These are phyloP conservation scores for Quercus suber DNA, from an alignment of 306 rosid species.

Conservation along the genomic window DNA sequence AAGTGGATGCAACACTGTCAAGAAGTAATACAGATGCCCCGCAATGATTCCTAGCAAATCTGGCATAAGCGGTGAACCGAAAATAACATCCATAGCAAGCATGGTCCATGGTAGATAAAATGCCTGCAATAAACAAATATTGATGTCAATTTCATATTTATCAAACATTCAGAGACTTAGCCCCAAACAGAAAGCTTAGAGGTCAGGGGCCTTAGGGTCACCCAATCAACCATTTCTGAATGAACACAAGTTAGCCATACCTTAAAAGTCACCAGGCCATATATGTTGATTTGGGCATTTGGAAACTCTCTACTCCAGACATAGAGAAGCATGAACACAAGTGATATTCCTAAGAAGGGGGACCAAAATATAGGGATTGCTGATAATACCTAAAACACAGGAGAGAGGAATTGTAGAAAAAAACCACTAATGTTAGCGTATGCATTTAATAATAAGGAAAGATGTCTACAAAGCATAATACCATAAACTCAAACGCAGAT, in stretches of 20 bases:
- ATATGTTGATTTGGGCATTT: conserved; percentile 73
- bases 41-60: conserved; percentile 89
- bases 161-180: conserved; percentile 9
- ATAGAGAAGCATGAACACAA: conserved; percentile 91
- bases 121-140: conserved; percentile 53
- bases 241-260: conserved; percentile 28
- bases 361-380: conserved; percentile 61
- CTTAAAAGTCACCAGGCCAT: conserved; percentile 91
- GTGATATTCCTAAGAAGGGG: conserved; percentile 70
- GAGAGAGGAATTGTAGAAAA: not conserved
- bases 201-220: not conserved
- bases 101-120: conserved; percentile 97
- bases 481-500: not conserved
- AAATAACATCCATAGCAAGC: conserved; percentile 91
- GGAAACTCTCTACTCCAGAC: conserved; percentile 99
- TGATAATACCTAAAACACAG: conserved; percentile 52
- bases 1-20: conserved; percentile 91
- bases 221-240: not conserved
- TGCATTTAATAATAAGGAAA: conserved; percentile 9
- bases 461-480: not conserved
- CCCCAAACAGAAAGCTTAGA: conserved; percentile 4
- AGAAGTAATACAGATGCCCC: conserved; percentile 91
- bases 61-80: conserved; percentile 65
- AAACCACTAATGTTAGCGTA: conserved; percentile 9
- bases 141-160: conserved; percentile 1